A percentile compares a stretch with the other conserved stretches of the same genome.
Evolutionary conservation across 176 grass and related monocot genomes (phyloP).

Genomic region (Sorghum bicolor): Sorghum_bicolor_NCBIv3 NC_012873.2:46692501-46693000

Average conservation of each 20-base stretch:
- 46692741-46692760: background rate
- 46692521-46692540: background rate
- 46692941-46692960: too few relatives aligned
- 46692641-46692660: background rate
- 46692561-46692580: background rate
- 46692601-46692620: background rate
- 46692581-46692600: background rate
- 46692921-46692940: too few relatives aligned
- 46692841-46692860: too few relatives aligned
- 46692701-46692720: background rate
- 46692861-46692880: too few relatives aligned
- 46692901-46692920: too few relatives aligned
- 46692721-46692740: background rate
- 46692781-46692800: background rate
- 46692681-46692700: background rate
- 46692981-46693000: too few relatives aligned
- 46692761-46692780: background rate
- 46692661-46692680: background rate
- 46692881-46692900: too few relatives aligned
- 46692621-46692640: background rate
- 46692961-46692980: too few relatives aligned
- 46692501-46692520: background rate
- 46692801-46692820: background rate
- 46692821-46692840: too few relatives aligned
- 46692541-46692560: background rate